A percentile compares a stretch with the other conserved stretches of the same genome.
Evolutionary conservation across 164 flowering plant genomes (phyloP).

Genomic region (Nymphaea colorata): DNA sequence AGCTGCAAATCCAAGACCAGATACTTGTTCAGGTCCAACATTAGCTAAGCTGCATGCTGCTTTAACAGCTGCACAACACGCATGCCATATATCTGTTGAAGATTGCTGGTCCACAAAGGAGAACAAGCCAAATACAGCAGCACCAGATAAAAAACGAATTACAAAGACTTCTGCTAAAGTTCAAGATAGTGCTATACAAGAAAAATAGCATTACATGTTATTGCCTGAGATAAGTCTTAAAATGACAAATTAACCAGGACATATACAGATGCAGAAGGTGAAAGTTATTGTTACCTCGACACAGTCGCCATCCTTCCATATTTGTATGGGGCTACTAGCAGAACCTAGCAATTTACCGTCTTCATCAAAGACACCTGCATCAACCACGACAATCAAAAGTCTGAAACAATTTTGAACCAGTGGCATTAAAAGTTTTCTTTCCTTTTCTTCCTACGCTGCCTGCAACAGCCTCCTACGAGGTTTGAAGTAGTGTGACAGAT

Average conservation of each 20-base stretch:
- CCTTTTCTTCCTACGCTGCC: no score
- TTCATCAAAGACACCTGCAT: conserved; percentile 75
- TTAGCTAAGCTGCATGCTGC: conserved; percentile 71
- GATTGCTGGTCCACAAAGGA: conserved; percentile 59
- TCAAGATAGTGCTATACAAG: not conserved
- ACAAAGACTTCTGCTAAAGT: not conserved
- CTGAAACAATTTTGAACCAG: not conserved
- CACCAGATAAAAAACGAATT: no score
- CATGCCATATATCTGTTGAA: conserved; percentile 99
- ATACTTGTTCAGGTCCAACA: conserved; percentile 60
- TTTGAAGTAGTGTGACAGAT: no score
- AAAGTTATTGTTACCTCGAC: conserved; percentile 48
- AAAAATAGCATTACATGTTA: no score
- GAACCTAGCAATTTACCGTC: conserved; percentile 73
- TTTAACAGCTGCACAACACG: conserved; percentile 86
- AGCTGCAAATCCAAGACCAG: conserved; percentile 85
- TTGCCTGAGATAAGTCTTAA: no score
- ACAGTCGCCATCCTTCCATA: conserved; percentile 90
- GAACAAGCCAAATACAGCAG: not conserved
- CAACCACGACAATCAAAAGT: conserved; percentile 2
- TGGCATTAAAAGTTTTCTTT: not conserved
- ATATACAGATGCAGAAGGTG: conserved; percentile 1
- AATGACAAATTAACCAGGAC: not conserved
- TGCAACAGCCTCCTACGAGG: no score
- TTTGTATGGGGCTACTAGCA: conserved; percentile 88